Conservation (phyloP, 2,329 filamentous ascomycete species). For the Annulohypoxylon truncatum region DNA sequence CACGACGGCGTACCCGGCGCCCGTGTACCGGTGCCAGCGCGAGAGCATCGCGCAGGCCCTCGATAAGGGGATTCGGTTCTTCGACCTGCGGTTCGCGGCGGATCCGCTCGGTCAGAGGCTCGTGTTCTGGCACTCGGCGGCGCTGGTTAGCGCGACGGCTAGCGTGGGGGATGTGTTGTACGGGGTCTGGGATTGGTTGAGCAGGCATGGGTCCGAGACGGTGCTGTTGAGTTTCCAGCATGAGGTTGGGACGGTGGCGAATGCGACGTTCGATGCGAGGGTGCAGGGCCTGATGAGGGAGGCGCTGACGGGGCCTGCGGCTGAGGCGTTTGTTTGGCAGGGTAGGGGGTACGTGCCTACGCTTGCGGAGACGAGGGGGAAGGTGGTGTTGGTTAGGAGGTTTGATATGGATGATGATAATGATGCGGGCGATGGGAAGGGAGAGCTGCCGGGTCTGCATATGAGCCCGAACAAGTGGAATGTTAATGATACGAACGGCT, state of each 20-base stretch:
- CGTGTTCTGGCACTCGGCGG: conserved; percentile 61
- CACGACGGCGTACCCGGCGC: conserved; percentile 44
- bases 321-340: conserved; percentile 54
- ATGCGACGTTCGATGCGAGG: conserved; percentile 50
- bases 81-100: conserved; percentile 62
- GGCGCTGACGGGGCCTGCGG: conserved; percentile 53
- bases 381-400: conserved; percentile 57
- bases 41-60: conserved; percentile 54
- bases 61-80: conserved; percentile 60
- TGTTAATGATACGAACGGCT: conserved; percentile 54
- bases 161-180: conserved; percentile 59
- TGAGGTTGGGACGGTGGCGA: conserved; percentile 52
- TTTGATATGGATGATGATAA: conserved; percentile 56
- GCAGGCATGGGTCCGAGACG: conserved; percentile 58
- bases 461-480: conserved; percentile 58
- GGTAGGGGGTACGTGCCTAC: conserved; percentile 18
- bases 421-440: conserved; percentile 9
- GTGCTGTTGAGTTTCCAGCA: conserved; percentile 61
- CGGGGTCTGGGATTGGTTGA: conserved; percentile 61
- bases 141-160: conserved; percentile 57
- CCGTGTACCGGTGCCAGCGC: conserved; percentile 58
- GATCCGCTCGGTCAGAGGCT: conserved; percentile 58
- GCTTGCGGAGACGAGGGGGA: conserved; percentile 42
- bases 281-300: conserved; percentile 55
- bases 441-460: conserved; percentile 58